Base-by-base conservation (phyloP, 345 rosid species). In the Cardamine resedifolia region DNA sequence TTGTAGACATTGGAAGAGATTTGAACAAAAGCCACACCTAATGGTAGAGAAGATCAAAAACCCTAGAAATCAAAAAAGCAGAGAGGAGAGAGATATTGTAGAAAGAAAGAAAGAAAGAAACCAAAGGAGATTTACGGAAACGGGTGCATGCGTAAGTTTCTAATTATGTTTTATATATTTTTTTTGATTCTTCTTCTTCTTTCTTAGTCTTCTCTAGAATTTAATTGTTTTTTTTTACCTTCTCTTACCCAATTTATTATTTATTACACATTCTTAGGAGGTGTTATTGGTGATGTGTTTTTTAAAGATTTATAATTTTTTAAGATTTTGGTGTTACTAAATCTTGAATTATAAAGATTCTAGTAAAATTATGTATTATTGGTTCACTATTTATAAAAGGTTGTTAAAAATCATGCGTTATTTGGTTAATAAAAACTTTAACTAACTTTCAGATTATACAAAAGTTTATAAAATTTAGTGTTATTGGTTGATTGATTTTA, bases 141-240 rank as follows among this genome's bases (percentile, higher is more conserved):
- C 85, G 15, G 87, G 79, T 63, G 86, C 80, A 80, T 87, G 91
- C 64, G 86, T 73, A 68, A 83, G 82, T 78, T 76, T 80, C 70
- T 73, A 16, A 90, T 89, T 79, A 87, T 82, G 58, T 75, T 86
- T 31, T 47, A 6, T 45, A 7, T 3, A 28, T 30, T 44, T 5
- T 34, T 41, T 19, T 63, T 45, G 10, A 48, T 48, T 45, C 33
- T 66, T 50, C 33, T 6, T 27, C 59, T 53, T 60, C 20, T 43
- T 58, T 31, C 24, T 57, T 33, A 43, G 20, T 28, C 10, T 31
- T 48, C 16, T 64, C 14, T 56, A 39, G 0, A 57, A 16, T 58
- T 58, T 11, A 12, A 5, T 34, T 45, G 1, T 45, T 1, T 55
- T 27, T 55, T 27, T 30, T 15, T 39, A 55, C 38, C 16, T 53